Base-by-base conservation (phyloP, 1,284 basidiomycete species). In the Ustilago cynodontis region DNA sequence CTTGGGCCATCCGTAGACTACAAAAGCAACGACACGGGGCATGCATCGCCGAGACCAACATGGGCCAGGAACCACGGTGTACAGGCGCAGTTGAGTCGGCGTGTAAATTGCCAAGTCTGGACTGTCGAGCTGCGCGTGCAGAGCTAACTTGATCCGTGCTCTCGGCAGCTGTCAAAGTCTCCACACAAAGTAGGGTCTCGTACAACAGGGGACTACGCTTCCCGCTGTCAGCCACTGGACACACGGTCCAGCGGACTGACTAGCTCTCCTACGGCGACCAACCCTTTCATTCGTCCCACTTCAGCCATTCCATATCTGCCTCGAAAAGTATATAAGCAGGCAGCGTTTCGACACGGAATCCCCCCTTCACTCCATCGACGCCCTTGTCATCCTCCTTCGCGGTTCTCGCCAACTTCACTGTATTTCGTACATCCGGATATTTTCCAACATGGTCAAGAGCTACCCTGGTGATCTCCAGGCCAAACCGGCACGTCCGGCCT, bases 401-500 rank as follows among this genome's bases (percentile, higher is more conserved):
- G 31, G 11, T n/a, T 20, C 8, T 29, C 37, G 3, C 18, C n/a
- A 6, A 11, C 13, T 39, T 18, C 62, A 18, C 39, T 26, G 37
- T 22, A 22, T 20, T 14, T 22, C n/a, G 2, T 52, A 6, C 14
- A 4, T 28, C 7, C 29, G 24, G 1, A 11, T n/a, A 1, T 7
- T 43, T 14, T 28, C 16, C 22, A 53, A 16, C 43, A 64, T 67
- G 62, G 53, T 56, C 26, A 59, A 72, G 11, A 16, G 47, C 28
- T 54, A 53, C 8, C 62, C 71, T 11, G 47, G 20, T 57, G 71
- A 73, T 6, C 47, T 73, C 31, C 62, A 68, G 13, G 43, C 65
- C 58, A 69, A 69, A 37, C 65, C 71, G 20, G 61, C 71, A 1
- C 61, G 65, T 7, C 43, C 65, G 2, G 62, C 65, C 37, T 51